These are phyloP conservation scores for Aphanomyces astaci DNA, from an alignment of 352 stramenopile species.

Conservation along the genomic window DNA sequence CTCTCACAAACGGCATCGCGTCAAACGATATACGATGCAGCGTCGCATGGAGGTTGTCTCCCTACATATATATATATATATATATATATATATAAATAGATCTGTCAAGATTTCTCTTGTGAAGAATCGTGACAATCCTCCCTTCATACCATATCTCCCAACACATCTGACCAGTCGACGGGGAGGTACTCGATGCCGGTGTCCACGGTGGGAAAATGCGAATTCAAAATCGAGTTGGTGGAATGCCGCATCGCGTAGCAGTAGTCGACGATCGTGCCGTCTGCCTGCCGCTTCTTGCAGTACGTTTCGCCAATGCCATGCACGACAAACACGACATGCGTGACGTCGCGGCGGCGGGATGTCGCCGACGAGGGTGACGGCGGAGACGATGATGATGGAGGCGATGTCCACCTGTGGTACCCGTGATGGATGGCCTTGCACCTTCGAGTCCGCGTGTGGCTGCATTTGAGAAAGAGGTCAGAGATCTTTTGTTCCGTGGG, in stretches of 20 bases:
- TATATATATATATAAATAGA: neutral
- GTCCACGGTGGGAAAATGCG: slow-evolving; percentile 40
- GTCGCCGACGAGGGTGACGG: neutral
- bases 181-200: slow-evolving; percentile 61
- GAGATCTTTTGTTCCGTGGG: neutral
- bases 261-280: slow-evolving; percentile 79
- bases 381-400: slow-evolving; percentile 29
- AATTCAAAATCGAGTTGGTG: slow-evolving; percentile 44
- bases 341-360: slow-evolving; percentile 40
- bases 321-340: slow-evolving; percentile 83
- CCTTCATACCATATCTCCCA: slow-evolving; percentile 20
- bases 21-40: slow-evolving; percentile 41
- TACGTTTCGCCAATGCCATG: slow-evolving; percentile 78
- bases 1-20: slow-evolving; percentile 84
- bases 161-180: slow-evolving; percentile 53
- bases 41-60: slow-evolving; percentile 27
- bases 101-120: too few relatives aligned
- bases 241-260: slow-evolving; percentile 33
- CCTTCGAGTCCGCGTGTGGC: neutral
- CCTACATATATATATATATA: slow-evolving; percentile 20
- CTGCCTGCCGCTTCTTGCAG: slow-evolving; percentile 32
- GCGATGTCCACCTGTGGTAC: slow-evolving; percentile 67
- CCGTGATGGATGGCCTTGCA: slow-evolving; percentile 44
- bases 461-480: slow-evolving; percentile 19
- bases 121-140: too few relatives aligned